Evolutionary conservation across 2,329 filamentous ascomycete genomes (phyloP).

Genomic region (Sclerotinia minor): DNA sequence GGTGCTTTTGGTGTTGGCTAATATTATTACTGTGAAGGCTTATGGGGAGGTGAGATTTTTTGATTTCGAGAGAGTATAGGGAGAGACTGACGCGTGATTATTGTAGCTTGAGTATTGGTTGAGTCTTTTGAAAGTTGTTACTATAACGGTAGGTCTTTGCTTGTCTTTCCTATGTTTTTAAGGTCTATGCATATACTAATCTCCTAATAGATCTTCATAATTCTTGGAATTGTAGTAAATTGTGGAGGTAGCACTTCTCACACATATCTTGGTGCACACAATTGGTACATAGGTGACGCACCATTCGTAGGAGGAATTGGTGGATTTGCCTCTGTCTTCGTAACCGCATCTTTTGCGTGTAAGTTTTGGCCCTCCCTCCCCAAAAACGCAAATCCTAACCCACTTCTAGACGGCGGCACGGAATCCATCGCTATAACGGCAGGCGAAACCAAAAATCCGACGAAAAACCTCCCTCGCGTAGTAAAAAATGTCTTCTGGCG

Average conservation of each 20-base stretch:
- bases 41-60: slow-evolving; percentile 52
- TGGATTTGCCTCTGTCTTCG: slow-evolving; percentile 65
- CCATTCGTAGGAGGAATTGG: slow-evolving; percentile 66
- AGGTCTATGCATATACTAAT: not conserved
- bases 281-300: slow-evolving; percentile 60
- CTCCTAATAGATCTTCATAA: slow-evolving; percentile 55
- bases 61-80: not conserved
- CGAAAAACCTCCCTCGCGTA: slow-evolving; percentile 60
- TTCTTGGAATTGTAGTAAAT: slow-evolving; percentile 61
- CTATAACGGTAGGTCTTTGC: slow-evolving; percentile 47
- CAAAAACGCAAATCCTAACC: not conserved
- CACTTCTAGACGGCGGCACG: slow-evolving; percentile 53
- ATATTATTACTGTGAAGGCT: slow-evolving; percentile 53
- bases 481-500: slow-evolving; percentile 68
- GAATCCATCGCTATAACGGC: slow-evolving; percentile 67
- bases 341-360: slow-evolving; percentile 61
- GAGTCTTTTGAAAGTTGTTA: slow-evolving; percentile 55
- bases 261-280: slow-evolving; percentile 57
- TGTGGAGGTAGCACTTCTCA: slow-evolving; percentile 55
- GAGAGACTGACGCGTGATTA: not conserved
- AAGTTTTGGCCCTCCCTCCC: slow-evolving; percentile 34
- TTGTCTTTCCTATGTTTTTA: not conserved
- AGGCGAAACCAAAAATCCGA: slow-evolving; percentile 64
- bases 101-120: slow-evolving; percentile 56
- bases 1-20: slow-evolving; percentile 53